These are phyloP conservation scores for Streptanthus diversifolius DNA, from an alignment of 345 rosid genomes.

Conservation along the genomic window DNA sequence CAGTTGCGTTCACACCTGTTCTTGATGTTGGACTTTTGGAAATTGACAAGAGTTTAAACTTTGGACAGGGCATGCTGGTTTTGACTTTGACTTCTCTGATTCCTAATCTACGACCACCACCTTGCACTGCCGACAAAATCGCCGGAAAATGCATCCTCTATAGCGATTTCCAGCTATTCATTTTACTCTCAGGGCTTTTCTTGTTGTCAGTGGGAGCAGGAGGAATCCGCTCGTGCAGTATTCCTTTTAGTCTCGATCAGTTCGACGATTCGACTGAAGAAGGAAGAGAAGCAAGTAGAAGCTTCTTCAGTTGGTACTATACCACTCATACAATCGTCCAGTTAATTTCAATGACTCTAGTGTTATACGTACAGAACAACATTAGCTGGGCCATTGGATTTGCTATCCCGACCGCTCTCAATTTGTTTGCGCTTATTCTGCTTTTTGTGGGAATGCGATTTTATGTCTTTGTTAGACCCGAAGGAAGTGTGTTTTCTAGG, in stretches of 20 bases:
- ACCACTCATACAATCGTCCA: conserved; percentile 54
- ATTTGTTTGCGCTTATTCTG: conserved; percentile 48
- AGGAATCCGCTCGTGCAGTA: conserved; percentile 72
- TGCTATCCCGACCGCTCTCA: conserved; percentile 61
- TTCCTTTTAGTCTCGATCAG: conserved; percentile 83
- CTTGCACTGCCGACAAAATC: conserved; percentile 33
- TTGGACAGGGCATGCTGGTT: conserved; percentile 60
- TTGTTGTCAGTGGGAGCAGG: conserved; percentile 59
- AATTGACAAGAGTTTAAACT: background rate
- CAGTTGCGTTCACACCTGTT: background rate
- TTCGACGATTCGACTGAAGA: conserved; percentile 63
- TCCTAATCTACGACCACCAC: conserved; percentile 64
- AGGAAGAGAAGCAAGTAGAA: conserved; percentile 62
- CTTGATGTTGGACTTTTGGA: background rate
- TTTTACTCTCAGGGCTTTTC: conserved; percentile 46
- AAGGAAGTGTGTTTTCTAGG: conserved; percentile 62
- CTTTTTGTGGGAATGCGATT: conserved; percentile 55
- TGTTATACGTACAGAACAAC: conserved; percentile 70
- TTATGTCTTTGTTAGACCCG: conserved; percentile 55
- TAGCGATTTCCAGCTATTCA: conserved; percentile 38
- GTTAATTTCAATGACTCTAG: conserved; percentile 46
- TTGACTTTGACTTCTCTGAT: conserved; percentile 69
- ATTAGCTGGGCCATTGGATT: conserved; percentile 79
- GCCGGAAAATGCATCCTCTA: conserved; percentile 36
- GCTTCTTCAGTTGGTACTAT: conserved; percentile 79